Evolutionary conservation across 176 grass and related monocot genomes (phyloP).

Genomic region (Hsuehochloa calcarea): DNA sequence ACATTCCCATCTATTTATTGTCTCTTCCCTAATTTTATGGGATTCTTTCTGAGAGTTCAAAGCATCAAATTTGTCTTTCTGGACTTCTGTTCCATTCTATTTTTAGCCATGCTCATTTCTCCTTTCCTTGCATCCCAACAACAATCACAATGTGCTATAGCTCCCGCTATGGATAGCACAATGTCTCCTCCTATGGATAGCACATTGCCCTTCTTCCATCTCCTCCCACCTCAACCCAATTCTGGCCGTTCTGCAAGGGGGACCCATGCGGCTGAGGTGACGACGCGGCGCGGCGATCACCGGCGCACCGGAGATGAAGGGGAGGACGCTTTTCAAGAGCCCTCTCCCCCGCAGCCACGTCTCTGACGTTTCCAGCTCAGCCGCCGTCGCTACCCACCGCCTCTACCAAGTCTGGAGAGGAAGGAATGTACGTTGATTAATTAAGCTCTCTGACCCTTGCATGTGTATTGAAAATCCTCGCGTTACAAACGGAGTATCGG

Average conservation of each 20-base stretch:
- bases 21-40: neutral
- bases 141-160: conserved; percentile 17
- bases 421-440: conserved; percentile 49
- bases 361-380: conserved; percentile 46
- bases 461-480: neutral
- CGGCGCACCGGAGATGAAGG: conserved; percentile 32
- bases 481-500: neutral
- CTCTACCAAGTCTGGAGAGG: conserved; percentile 86
- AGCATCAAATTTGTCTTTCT: neutral
- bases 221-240: conserved; percentile 12
- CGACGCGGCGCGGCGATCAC: conserved; percentile 31
- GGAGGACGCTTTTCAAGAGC: conserved; percentile 42
- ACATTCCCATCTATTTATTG: neutral
- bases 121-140: neutral
- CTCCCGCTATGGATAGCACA: neutral
- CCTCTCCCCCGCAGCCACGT: conserved; percentile 38
- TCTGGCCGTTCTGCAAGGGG: conserved; percentile 28
- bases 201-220: neutral
- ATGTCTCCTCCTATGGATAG: conserved; percentile 30
- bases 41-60: neutral
- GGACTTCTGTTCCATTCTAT: neutral
- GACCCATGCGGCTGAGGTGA: conserved; percentile 40
- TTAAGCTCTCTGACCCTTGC: neutral
- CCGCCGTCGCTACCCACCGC: conserved; percentile 37
- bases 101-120: conserved; percentile 27